phyloP scores from a whole-genome alignment of 495 filamentous ascomycete genomes.

The Bathelium albidoporum region DNA sequence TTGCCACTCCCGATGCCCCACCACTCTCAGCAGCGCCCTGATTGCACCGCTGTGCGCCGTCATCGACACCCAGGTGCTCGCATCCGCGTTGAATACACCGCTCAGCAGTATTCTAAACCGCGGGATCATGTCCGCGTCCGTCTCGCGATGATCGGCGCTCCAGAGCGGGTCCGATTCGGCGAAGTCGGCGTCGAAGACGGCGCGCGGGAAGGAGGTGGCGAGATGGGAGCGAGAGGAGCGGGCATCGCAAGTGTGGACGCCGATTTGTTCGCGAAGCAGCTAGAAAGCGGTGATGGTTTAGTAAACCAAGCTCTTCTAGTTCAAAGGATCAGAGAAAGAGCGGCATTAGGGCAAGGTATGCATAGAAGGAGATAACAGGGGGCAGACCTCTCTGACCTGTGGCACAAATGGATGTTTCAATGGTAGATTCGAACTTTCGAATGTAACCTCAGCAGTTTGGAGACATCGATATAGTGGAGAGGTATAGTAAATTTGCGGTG shows the following conservation, averaged over 20 bases:
- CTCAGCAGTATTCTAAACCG: conserved; percentile 14
- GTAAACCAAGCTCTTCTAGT: no score
- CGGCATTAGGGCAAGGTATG: not conserved
- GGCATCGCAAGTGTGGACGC: conserved; percentile 21
- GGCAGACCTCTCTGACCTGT: conserved; percentile 25
- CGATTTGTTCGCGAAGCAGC: conserved; percentile 20
- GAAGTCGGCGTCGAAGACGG: conserved; percentile 15
- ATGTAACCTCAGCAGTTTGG: conserved; percentile 26
- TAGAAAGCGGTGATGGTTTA: not conserved
- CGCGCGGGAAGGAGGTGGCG: conserved; percentile 6
- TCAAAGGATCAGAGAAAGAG: no score
- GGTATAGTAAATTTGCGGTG: conserved; percentile 24
- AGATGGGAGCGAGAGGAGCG: conserved; percentile 9
- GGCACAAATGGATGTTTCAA: conserved; percentile 16
- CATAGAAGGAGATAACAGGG: not conserved
- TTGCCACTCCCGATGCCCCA: conserved; percentile 25
- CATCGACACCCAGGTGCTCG: conserved; percentile 20
- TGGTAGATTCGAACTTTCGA: conserved; percentile 14
- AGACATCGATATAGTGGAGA: conserved; percentile 27
- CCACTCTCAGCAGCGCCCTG: conserved; percentile 21
- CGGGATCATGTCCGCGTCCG: conserved; percentile 12
- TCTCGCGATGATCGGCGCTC: conserved; percentile 15
- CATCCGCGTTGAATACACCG: conserved; percentile 13
- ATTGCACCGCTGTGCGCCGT: conserved; percentile 31
- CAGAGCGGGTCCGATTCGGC: conserved; percentile 20